Evolutionary conservation across 1,139 yeast species (phyloP).

Genomic region (Suzukiozyma palmioleophila): DNA sequence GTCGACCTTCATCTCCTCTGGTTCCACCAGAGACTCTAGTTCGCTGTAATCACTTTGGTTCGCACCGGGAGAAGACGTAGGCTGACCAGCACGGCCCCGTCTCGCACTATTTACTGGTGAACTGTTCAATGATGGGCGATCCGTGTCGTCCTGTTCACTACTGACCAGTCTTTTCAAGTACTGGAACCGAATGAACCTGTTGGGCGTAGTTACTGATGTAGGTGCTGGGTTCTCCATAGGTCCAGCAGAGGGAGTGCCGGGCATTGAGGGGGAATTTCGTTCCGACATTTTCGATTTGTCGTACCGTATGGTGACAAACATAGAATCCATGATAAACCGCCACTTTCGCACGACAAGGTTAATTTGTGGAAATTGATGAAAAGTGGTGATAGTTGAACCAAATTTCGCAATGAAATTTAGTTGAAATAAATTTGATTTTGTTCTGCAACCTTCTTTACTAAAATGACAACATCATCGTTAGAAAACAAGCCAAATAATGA

Average conservation of each 20-base stretch:
- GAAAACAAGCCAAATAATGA: slow-evolving; percentile 24
- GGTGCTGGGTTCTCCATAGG: background rate
- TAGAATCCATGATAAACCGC: background rate
- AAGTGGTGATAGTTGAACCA: background rate
- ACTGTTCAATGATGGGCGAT: slow-evolving; percentile 4
- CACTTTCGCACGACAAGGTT: background rate
- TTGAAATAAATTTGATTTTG: background rate
- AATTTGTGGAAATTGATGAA: background rate
- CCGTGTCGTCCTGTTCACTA: background rate
- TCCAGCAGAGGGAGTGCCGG: background rate
- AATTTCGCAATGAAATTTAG: background rate
- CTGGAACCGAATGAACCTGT: background rate
- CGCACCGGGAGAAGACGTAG: background rate
- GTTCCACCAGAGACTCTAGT: slow-evolving; percentile 13
- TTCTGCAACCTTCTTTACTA: slow-evolving; percentile 5
- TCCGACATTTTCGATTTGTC: background rate
- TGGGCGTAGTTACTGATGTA: background rate
- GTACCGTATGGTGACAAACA: background rate
- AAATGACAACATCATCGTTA: slow-evolving; percentile 37
- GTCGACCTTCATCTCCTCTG: slow-evolving; percentile 6
- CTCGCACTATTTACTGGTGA: slow-evolving; percentile 8
- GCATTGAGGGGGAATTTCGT: background rate
- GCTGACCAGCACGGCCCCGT: background rate
- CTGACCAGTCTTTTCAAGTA: background rate
- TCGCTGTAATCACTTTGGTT: slow-evolving; percentile 5